phyloP scores from a whole-genome alignment of 176 grass and related monocot species.

The Urochloa ruziziensis region DNA sequence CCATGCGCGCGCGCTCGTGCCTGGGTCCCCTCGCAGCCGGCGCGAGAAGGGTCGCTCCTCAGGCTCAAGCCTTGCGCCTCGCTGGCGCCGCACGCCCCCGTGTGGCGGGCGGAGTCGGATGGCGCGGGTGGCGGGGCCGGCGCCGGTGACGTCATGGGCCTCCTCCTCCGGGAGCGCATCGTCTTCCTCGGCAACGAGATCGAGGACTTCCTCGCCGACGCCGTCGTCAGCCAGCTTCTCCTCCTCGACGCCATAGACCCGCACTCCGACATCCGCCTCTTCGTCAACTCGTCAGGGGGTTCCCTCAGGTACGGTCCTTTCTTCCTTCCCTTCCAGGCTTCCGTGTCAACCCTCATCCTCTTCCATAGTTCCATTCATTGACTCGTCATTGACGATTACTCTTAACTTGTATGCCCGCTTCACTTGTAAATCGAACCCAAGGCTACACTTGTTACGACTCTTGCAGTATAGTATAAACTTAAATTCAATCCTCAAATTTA shows the following conservation, averaged over 20 bases:
- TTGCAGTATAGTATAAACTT: neutral
- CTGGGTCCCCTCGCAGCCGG: neutral
- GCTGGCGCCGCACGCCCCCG: slow-evolving; percentile 31
- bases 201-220: slow-evolving; percentile 86
- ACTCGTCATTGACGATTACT: neutral
- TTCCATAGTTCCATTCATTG: neutral
- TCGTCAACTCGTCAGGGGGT: slow-evolving; percentile 80
- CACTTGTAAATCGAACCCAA: neutral
- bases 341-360: neutral
- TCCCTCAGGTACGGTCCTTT: slow-evolving; percentile 53
- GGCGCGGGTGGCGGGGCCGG: slow-evolving; percentile 24
- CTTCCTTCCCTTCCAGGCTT: neutral
- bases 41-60: slow-evolving; percentile 15
- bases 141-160: slow-evolving; percentile 54
- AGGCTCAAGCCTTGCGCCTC: slow-evolving; percentile 36
- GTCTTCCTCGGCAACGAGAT: slow-evolving; percentile 90
- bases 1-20: slow-evolving; percentile 28
- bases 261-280: slow-evolving; percentile 75
- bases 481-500: neutral
- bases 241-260: slow-evolving; percentile 83
- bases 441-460: neutral
- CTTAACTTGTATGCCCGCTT: neutral
- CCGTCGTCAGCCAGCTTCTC: slow-evolving; percentile 79
- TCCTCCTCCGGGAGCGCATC: slow-evolving; percentile 78
- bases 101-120: slow-evolving; percentile 38